Percentiles rank a stretch among this genome's conserved stretches.
phyloP scores from a whole-genome alignment of 2,329 filamentous ascomycete genomes.

The Nothophoma quercina region DNA sequence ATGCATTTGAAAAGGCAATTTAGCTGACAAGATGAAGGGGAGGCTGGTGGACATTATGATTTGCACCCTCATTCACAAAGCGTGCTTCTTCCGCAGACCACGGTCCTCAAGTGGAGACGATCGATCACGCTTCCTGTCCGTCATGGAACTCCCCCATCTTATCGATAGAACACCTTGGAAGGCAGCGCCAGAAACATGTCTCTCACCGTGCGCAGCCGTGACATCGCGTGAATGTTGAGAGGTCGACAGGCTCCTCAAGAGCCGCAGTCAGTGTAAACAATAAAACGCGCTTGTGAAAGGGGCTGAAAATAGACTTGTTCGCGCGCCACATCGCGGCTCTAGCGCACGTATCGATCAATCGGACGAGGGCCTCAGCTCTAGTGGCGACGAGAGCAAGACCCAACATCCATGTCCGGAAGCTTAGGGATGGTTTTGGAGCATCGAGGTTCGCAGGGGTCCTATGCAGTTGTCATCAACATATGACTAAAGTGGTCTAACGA shows the following conservation, averaged over 20 bases:
- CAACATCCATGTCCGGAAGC: conserved; percentile 24
- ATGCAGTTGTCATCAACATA: neutral
- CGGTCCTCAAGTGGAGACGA: conserved; percentile 10
- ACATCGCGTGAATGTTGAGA: conserved; percentile 9
- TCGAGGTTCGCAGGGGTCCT: conserved; percentile 8
- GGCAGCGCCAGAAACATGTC: neutral
- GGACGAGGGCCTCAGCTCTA: conserved; percentile 23
- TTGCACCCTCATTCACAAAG: neutral
- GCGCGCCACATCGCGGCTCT: conserved; percentile 25
- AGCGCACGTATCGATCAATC: conserved; percentile 27
- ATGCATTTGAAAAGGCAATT: conserved; percentile 13
- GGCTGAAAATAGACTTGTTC: conserved; percentile 30
- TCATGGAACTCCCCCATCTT: neutral
- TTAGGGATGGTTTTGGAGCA: conserved; percentile 17
- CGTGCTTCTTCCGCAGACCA: conserved; percentile 6
- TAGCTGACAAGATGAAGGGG: conserved; percentile 20
- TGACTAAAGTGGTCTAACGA: conserved; percentile 24
- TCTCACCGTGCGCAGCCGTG: conserved; percentile 6
- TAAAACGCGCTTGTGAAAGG: no score
- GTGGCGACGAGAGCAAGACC: conserved; percentile 27
- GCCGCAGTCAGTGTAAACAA: conserved; percentile 18
- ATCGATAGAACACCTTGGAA: conserved; percentile 9
- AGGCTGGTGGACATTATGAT: conserved; percentile 10
- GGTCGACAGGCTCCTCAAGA: neutral
- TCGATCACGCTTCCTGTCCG: conserved; percentile 1